These are phyloP conservation scores for Plasmodium billcollinsi DNA, from an alignment of 169 alveolate genomes.

Conservation along the genomic window DNA sequence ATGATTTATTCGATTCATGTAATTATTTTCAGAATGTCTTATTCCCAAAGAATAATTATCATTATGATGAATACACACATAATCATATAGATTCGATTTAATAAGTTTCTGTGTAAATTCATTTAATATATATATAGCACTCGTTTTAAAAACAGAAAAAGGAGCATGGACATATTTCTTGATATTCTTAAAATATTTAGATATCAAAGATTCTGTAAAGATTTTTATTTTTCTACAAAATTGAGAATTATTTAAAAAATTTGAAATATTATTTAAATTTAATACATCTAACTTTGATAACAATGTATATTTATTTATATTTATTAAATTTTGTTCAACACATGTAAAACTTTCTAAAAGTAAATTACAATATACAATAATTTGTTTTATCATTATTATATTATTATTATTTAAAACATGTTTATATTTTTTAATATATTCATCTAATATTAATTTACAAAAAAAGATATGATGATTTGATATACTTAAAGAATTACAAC, in stretches of 20 bases:
- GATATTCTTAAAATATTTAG: conserved; percentile 1
- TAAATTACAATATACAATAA: conserved; percentile 38
- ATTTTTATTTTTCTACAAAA: conserved; percentile 77
- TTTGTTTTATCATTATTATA: conserved; percentile 42
- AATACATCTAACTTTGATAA: conserved; percentile 71
- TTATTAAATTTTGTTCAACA: conserved; percentile 10
- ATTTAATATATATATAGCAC: conserved; percentile 61
- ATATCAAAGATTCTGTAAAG: conserved; percentile 38
- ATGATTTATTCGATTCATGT: background rate
- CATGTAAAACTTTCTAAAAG: conserved; percentile 8
- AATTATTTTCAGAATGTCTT: background rate
- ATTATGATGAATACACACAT: conserved; percentile 15
- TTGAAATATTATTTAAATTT: conserved; percentile 51
- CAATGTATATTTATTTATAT: conserved; percentile 18
- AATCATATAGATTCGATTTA: conserved; percentile 77
- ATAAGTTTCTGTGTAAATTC: conserved; percentile 69
- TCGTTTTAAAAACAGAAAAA: conserved; percentile 3
- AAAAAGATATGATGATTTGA: conserved; percentile 20
- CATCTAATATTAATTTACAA: conserved; percentile 23
- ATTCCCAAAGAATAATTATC: background rate
- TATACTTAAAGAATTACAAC: conserved; percentile 17
- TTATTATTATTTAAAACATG: conserved; percentile 32
- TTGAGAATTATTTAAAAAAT: conserved; percentile 46
- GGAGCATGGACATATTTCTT: background rate
- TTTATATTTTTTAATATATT: conserved; percentile 28